A percentile compares a stretch with the other conserved stretches of the same genome.
Conservation (phyloP, 2,329 filamentous ascomycete species). For the Trichoderma polysporum region DNA sequence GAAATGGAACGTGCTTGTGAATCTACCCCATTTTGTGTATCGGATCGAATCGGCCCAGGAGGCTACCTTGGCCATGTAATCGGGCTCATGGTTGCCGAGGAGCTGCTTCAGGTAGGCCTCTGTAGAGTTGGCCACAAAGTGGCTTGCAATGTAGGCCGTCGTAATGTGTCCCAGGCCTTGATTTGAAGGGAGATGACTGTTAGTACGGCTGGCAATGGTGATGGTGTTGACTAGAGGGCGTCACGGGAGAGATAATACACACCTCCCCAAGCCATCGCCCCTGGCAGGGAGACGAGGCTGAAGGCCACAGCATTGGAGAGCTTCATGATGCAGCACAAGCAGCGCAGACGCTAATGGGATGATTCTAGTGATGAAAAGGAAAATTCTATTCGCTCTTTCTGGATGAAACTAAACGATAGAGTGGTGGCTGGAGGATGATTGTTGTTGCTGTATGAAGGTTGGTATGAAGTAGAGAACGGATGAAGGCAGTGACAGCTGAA, state of each 20-base stretch:
- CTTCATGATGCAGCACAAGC: conserved; percentile 33
- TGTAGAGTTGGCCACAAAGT: conserved; percentile 58
- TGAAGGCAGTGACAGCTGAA: neutral
- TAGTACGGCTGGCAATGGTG: neutral
- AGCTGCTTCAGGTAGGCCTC: conserved; percentile 57
- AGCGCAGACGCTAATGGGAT: neutral
- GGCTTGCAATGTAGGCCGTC: conserved; percentile 61
- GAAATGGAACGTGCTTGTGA: conserved; percentile 64
- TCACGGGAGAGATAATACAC: conserved; percentile 27
- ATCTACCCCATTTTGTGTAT: conserved; percentile 63
- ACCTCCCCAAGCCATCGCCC: conserved; percentile 45
- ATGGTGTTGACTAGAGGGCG: neutral
- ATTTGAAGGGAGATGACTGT: neutral
- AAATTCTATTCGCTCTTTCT: neutral
- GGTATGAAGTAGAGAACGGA: neutral
- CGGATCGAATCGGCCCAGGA: conserved; percentile 67
- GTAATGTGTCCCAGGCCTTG: conserved; percentile 64
- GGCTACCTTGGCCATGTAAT: conserved; percentile 63
- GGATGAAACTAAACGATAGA: neutral
- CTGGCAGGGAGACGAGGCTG: conserved; percentile 36
- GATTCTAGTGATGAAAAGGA: neutral
- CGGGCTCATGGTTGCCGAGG: conserved; percentile 52
- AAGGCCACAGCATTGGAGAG: conserved; percentile 31
- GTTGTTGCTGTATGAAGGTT: neutral
- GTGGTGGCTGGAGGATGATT: neutral